phyloP scores from a whole-genome alignment of 331 rosid genomes.

The Erythrophleum ivorense region DNA sequence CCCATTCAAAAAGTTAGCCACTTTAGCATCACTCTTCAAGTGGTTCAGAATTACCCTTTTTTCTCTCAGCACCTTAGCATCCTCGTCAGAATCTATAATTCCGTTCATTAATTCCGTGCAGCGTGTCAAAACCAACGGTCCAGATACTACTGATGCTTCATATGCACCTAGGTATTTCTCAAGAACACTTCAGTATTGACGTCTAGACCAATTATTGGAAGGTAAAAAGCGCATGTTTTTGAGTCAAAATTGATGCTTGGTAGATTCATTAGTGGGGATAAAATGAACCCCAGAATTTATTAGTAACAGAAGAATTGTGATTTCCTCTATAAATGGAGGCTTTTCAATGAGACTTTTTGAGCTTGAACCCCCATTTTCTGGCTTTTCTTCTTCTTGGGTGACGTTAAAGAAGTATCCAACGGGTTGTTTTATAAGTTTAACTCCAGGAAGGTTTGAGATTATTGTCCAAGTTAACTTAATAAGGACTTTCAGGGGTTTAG shows the following conservation, averaged over 20 bases:
- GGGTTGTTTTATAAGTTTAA: conserved; percentile 55
- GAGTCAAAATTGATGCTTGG: conserved; percentile 57
- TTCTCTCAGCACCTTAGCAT: conserved; percentile 50
- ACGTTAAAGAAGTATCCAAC: conserved; percentile 44
- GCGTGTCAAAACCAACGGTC: conserved; percentile 60
- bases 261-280: conserved; percentile 48
- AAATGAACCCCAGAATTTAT: conserved; percentile 55
- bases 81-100: conserved; percentile 59
- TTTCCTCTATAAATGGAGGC: conserved; percentile 72
- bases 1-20: conserved; percentile 55
- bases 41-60: conserved; percentile 56
- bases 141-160: conserved; percentile 61
- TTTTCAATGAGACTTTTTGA: conserved; percentile 28
- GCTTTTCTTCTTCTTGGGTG: conserved; percentile 46
- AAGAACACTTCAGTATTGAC: conserved; percentile 55
- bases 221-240: conserved; percentile 51
- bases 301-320: conserved; percentile 65
- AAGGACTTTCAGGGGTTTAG: conserved; percentile 50
- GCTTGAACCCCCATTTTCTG: conserved; percentile 42
- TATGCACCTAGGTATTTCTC: conserved; percentile 59
- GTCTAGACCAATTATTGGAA: conserved; percentile 57
- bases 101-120: conserved; percentile 65
- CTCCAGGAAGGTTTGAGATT: conserved; percentile 65
- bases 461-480: conserved; percentile 60
- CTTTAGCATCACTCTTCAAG: conserved; percentile 66